These are phyloP conservation scores for Ophiostoma populinum DNA, from an alignment of 2,329 filamentous ascomycete species.

Conservation along the genomic window DNA sequence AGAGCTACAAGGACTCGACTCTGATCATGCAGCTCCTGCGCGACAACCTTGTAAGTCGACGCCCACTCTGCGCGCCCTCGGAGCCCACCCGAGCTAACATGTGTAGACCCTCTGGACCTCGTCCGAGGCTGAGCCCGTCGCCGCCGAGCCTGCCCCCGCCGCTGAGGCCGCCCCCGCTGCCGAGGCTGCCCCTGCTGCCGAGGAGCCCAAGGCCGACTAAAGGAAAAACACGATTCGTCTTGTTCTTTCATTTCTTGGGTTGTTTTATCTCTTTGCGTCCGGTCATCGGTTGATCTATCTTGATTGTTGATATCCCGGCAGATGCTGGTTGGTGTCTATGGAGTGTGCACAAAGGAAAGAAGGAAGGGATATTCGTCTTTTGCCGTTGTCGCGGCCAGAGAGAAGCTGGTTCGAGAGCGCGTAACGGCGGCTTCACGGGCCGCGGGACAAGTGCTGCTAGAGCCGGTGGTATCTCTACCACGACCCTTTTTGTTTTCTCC, in stretches of 20 bases:
- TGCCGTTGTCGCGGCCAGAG: constrained; percentile 7
- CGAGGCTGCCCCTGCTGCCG: constrained; percentile 29
- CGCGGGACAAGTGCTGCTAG: too few relatives aligned
- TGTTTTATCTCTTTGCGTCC: constrained; percentile 19
- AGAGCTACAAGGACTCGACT: constrained; percentile 97
- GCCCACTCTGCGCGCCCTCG: constrained; percentile 99
- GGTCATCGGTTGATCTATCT: constrained; percentile 24
- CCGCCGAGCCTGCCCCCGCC: constrained; percentile 28
- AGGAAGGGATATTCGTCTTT: constrained; percentile 9
- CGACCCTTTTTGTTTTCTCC: constrained; percentile 2
- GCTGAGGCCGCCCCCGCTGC: constrained; percentile 40
- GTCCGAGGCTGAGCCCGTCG: constrained; percentile 60
- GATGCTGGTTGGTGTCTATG: constrained; percentile 39
- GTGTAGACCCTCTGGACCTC: constrained; percentile 81
- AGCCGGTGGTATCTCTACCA: constrained; percentile 4
- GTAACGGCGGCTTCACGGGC: too few relatives aligned
- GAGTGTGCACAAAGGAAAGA: constrained; percentile 44
- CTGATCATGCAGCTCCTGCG: constrained; percentile 98
- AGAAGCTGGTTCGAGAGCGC: constrained; percentile 3
- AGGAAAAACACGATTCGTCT: constrained; percentile 11
- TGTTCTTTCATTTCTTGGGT: constrained; percentile 13
- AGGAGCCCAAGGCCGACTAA: constrained; percentile 57
- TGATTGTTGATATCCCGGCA: constrained; percentile 25
- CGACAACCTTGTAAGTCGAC: constrained; percentile 89
- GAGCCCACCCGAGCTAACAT: constrained; percentile 74